A percentile compares a stretch with the other conserved stretches of the same genome.
Evolutionary conservation across 176 grass and related monocot genomes (phyloP).

Genomic region (Hordeum marinum): DNA sequence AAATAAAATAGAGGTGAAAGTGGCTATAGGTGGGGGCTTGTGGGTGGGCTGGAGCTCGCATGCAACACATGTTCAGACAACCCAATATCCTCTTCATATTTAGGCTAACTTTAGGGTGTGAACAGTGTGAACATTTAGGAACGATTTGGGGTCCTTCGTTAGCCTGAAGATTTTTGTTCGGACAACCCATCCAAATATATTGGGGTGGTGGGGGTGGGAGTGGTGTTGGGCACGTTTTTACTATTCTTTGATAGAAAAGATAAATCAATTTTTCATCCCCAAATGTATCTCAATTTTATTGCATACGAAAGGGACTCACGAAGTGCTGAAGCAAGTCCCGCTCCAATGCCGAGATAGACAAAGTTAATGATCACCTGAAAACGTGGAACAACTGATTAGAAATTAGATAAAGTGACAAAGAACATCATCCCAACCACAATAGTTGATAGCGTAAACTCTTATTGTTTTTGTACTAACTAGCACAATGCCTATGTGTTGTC

Average conservation of each 20-base stretch:
- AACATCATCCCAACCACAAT: neutral
- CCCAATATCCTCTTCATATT: no score
- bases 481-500: neutral
- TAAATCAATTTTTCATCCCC: neutral
- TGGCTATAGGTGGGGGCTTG: no score
- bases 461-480: neutral
- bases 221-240: no score
- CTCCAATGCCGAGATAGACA: conserved; percentile 70
- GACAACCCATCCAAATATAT: no score
- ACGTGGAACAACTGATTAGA: neutral
- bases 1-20: no score
- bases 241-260: neutral
- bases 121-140: no score
- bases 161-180: no score
- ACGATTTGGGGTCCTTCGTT: no score
- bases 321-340: conserved; percentile 54
- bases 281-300: neutral
- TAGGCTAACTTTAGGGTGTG: no score
- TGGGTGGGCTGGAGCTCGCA: no score
- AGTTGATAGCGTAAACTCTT: neutral
- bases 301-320: conserved; percentile 30
- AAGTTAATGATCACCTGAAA: conserved; percentile 72
- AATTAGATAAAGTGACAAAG: neutral
- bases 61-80: no score
- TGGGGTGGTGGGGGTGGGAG: no score